phyloP scores from a whole-genome alignment of 768 basidiomycete species.

The Hygrophorus pudorinus region DNA sequence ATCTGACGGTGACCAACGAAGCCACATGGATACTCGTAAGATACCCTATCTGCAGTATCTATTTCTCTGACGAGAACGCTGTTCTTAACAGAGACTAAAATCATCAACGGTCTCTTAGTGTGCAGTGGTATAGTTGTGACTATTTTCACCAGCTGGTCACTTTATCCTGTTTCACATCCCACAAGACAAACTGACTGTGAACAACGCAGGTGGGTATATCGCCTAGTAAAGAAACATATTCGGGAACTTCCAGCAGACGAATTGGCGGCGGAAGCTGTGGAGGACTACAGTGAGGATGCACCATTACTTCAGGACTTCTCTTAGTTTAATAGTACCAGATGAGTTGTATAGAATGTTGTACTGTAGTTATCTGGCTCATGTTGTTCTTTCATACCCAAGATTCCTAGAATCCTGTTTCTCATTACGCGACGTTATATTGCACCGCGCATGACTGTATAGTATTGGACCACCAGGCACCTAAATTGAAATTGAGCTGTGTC shows the following conservation, averaged over 20 bases:
- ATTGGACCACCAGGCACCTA: too few species aligned
- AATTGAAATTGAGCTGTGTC: too few species aligned
- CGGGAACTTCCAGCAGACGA: conserved; percentile 40
- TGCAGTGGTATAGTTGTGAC: conserved; percentile 50
- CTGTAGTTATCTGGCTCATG: too few species aligned
- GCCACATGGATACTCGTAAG: conserved; percentile 67
- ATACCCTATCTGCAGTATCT: conserved; percentile 4
- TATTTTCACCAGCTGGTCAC: conserved; percentile 58
- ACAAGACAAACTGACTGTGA: conserved; percentile 7
- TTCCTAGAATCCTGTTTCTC: too few species aligned
- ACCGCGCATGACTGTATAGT: too few species aligned
- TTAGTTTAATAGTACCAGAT: background rate
- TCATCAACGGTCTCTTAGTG: conserved; percentile 54
- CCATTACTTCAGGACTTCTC: conserved; percentile 34
- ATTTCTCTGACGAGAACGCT: conserved; percentile 2
- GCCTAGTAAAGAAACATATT: conserved; percentile 51
- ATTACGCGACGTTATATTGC: too few species aligned
- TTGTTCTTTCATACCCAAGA: too few species aligned
- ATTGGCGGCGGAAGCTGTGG: conserved; percentile 48
- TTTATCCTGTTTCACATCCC: conserved; percentile 4
- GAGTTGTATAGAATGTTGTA: background rate
- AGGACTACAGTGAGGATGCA: conserved; percentile 50
- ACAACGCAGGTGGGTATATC: conserved; percentile 52
- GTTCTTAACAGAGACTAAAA: conserved; percentile 40
- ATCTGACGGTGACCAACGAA: conserved; percentile 67